Percentiles rank a stretch among this genome's conserved stretches.
These are phyloP conservation scores for Phytophthora pluvialis DNA, from an alignment of 352 stramenopile species.

Conservation along the genomic window DNA sequence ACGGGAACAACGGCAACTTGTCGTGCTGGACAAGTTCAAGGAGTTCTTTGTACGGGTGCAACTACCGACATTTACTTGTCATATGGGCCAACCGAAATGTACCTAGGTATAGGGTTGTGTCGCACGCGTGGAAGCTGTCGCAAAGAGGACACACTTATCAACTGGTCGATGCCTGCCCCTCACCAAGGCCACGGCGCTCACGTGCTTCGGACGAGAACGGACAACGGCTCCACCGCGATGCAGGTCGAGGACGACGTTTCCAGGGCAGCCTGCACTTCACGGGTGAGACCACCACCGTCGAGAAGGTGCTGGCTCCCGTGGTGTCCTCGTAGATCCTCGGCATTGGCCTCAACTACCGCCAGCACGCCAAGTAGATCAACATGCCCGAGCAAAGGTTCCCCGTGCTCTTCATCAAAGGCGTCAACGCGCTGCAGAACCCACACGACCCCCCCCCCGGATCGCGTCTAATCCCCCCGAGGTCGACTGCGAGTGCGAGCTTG, in stretches of 20 bases:
- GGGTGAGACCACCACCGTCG: slow-evolving; percentile 61
- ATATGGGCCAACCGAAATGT: no score
- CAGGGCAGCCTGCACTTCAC: slow-evolving; percentile 71
- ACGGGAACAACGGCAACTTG: slow-evolving; percentile 51
- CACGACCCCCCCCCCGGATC: slow-evolving; percentile 76
- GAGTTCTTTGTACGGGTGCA: slow-evolving; percentile 63
- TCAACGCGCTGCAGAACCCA: slow-evolving; percentile 81
- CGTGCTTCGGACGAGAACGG: slow-evolving; percentile 67
- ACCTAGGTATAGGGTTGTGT: no score
- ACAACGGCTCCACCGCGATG: slow-evolving; percentile 44
- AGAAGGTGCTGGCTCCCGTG: slow-evolving; percentile 81
- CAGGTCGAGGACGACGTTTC: slow-evolving; percentile 69
- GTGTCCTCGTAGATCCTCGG: slow-evolving; percentile 83
- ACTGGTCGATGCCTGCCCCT: no score
- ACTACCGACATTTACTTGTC: no score
- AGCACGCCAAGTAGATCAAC: slow-evolving; percentile 89
- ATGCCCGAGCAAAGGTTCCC: slow-evolving; percentile 80
- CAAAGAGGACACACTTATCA: no score
- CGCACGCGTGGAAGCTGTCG: no score
- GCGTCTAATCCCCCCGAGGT: slow-evolving; percentile 72
- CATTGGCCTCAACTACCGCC: slow-evolving; percentile 92
- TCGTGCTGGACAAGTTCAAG: slow-evolving; percentile 71
- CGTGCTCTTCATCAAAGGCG: slow-evolving; percentile 90
- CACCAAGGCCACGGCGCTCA: slow-evolving; percentile 61
- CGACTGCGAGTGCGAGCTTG: slow-evolving; percentile 93